Percentiles rank a stretch among this genome's conserved stretches.
These are phyloP conservation scores for Coprinopsis marcescibilis DNA, from an alignment of 768 basidiomycete genomes.

Conservation along the genomic window DNA sequence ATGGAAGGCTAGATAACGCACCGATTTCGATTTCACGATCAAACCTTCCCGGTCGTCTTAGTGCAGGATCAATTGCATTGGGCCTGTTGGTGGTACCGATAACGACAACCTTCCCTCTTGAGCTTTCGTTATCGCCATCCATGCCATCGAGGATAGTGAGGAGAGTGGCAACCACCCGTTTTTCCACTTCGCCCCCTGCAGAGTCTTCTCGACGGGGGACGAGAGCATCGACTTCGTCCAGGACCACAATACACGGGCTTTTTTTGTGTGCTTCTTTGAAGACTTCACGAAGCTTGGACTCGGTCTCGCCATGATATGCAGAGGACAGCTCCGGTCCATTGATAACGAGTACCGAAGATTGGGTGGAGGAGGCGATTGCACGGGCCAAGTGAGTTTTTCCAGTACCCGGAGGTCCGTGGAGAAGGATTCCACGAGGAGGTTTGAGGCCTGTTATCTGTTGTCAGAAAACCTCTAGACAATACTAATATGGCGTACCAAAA, in stretches of 20 bases:
- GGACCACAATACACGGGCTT: constrained; percentile 87
- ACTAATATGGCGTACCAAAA: constrained; percentile 20
- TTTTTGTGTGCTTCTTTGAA: constrained; percentile 78
- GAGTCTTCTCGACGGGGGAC: constrained; percentile 88
- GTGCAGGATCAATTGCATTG: constrained; percentile 91
- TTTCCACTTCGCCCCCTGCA: constrained; percentile 92
- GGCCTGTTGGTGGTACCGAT: constrained; percentile 95
- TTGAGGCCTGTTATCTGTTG: constrained; percentile 54
- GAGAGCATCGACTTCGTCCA: constrained; percentile 95
- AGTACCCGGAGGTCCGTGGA: constrained; percentile 95
- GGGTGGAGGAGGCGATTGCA: constrained; percentile 84
- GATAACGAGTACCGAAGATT: constrained; percentile 84
- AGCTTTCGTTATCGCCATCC: constrained; percentile 42
- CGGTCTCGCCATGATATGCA: constrained; percentile 96
- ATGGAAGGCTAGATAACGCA: constrained; percentile 22
- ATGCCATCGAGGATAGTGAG: constrained; percentile 94
- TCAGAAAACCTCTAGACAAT: constrained; percentile 8
- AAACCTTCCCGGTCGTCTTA: constrained; percentile 85
- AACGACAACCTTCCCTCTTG: constrained; percentile 70
- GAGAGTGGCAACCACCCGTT: constrained; percentile 90
- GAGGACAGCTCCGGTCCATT: constrained; percentile 95
- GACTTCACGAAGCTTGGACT: constrained; percentile 82
- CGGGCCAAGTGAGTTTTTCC: constrained; percentile 97
- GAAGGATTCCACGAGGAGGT: constrained; percentile 90
- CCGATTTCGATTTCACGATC: constrained; percentile 97